Evolutionary conservation across 805 yeast genomes (phyloP), one percentile per base, ranked within the genome.

Genomic region (Blastobotrys muscicola): DNA sequence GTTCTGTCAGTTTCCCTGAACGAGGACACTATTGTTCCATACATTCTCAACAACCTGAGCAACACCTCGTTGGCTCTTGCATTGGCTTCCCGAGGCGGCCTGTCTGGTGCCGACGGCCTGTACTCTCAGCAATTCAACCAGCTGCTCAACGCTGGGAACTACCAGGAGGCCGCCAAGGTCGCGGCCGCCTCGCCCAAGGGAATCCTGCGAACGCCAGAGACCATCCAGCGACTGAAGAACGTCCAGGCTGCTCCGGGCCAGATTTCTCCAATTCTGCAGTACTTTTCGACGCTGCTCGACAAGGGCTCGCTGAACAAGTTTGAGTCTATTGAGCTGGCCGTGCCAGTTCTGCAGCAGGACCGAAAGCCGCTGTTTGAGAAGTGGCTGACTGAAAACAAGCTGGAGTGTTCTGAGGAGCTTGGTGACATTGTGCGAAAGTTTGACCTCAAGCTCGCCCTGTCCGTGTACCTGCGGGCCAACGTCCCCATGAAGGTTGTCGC

Each of bases 91-190:
- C 83, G 97, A 65, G 97, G 96, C 59, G 95, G 95, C 1, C 76
- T 92, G 58, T 92, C 95, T 36, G 99, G 99, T 52, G 98, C 97
- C 39, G 99, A 92, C 62, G 80, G 79, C 57, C 72, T 92, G 50
- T 89, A 92, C 66, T 68, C 74, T 47, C 95, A 87, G 66, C 97
- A 90, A 67, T 92, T 92, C 68, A 94, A 87, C 58, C 79, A 80
- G 61, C 74, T 81, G 56, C 72, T 92, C 56, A 75, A 78, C 51
- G 78, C 79, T 54, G 96, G 96, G 54, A 92, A 87, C 62, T 92
- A 87, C 60, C 72, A 79, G 45, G 80, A 81, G 55, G 98, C 98
- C 43, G 98, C 97, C 40, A 86, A 86, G 67, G 85, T 90, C 47
- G 98, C 98, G 33, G 97, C 97, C 10, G 81, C 95, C 33, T 85